phyloP scores from a whole-genome alignment of 2,329 filamentous ascomycete genomes.

The Colletotrichum sp. region DNA sequence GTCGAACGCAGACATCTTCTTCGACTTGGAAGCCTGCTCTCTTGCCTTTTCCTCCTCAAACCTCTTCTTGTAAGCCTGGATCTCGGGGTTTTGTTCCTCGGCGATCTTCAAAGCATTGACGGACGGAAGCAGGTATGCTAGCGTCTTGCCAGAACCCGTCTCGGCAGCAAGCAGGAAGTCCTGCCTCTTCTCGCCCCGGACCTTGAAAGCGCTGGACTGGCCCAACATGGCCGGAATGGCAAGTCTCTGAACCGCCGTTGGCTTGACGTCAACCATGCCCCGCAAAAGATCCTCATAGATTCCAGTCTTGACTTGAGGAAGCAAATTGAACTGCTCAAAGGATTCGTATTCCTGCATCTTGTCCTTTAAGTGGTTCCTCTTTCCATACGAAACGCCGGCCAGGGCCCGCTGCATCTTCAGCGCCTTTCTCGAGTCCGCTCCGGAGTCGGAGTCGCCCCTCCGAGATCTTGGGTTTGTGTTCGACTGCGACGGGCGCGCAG shows the following conservation, averaged over 20 bases:
- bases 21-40: constrained; percentile 57
- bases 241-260: constrained; percentile 88
- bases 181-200: constrained; percentile 35
- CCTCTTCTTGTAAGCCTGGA: constrained; percentile 62
- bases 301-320: constrained; percentile 74
- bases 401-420: constrained; percentile 92
- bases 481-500: constrained; percentile 15
- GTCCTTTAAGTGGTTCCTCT: constrained; percentile 57
- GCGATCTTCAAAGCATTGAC: constrained; percentile 84
- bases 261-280: constrained; percentile 75
- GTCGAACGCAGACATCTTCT: constrained; percentile 65
- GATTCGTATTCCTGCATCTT: constrained; percentile 71
- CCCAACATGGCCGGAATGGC: constrained; percentile 84
- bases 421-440: constrained; percentile 61
- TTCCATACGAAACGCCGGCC: constrained; percentile 76
- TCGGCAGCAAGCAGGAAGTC: constrained; percentile 89
- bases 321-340: constrained; percentile 81
- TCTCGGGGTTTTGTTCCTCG: constrained; percentile 64
- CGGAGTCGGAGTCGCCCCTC: constrained; percentile 31
- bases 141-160: constrained; percentile 95
- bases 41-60: constrained; percentile 61
- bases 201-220: constrained; percentile 46
- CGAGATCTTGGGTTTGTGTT: constrained; percentile 33
- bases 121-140: constrained; percentile 87
- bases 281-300: constrained; percentile 76